Base-by-base conservation (phyloP, 768 basidiomycete genomes). In the Suillus sp. region DNA sequence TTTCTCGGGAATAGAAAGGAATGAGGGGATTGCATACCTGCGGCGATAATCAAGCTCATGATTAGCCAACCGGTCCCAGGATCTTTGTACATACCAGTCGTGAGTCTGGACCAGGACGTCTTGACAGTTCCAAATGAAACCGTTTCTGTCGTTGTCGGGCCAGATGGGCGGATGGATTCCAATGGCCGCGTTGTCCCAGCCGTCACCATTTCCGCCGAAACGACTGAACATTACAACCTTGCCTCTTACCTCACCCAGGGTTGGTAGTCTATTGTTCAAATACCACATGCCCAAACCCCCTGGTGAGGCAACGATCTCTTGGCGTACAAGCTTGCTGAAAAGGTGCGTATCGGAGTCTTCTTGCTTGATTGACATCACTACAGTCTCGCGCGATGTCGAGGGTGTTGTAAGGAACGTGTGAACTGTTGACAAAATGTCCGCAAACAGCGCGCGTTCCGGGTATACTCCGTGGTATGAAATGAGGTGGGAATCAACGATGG, bases 291-390 rank as follows among this genome's bases (percentile, higher is more conserved):
- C 80, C 48, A 77, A 65, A 20, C 80, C 78, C 2, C 82, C 76
- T 6, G 86, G 83, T 2, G 86, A 84, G 48, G 70, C 69, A 27
- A 75, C 72, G 30, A 96, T 89, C 61, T 88, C 90, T 47, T 85
- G 78, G 40, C 82, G 84, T 10, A 95, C 90, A 11, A 87, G 75
- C 35, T 74, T 67, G 2, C 91, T 91, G 74, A 96, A 95, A 7
- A 77, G 62, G 1, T 74, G 67, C 0, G 78, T 71, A 4, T 84
- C 78, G 0, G 82, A 80, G 67, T 93, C 90, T 73, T 98, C 95
- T 71, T 96, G 91, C 74, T 96, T 96, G 71, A 98, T 84, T 18
- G 89, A 95, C 79, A 96, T 86, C 34, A 97, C 84, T 40, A 97
- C 73, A 0, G 91, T 91, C 74, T 96, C 95, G 34, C 79, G 81